These are phyloP conservation scores for Colletotrichum paranaense DNA, from an alignment of 2,329 filamentous ascomycete species.

Conservation along the genomic window DNA sequence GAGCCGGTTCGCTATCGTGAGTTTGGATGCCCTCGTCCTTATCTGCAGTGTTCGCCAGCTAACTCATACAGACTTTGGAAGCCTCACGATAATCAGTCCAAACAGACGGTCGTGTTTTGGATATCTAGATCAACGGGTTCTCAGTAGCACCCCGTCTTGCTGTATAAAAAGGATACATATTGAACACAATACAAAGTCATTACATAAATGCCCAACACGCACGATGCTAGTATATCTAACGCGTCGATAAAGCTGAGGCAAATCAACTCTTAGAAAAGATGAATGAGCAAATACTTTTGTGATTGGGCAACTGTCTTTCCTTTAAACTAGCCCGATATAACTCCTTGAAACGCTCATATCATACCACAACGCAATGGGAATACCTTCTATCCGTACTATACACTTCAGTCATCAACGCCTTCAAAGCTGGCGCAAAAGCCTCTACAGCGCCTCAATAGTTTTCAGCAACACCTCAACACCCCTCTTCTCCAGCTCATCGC, in stretches of 20 bases:
- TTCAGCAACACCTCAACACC: conserved; percentile 69
- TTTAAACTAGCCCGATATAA: not conserved
- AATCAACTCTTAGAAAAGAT: not conserved
- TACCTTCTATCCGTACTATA: not conserved
- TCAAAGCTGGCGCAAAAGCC: not conserved
- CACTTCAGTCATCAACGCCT: not conserved
- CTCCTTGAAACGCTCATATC: not conserved
- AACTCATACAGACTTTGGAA: not conserved
- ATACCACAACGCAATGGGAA: not conserved
- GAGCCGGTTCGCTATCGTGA: conserved; percentile 76
- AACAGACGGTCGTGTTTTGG: not conserved
- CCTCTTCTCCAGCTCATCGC: conserved; percentile 59
- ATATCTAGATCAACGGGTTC: not conserved
- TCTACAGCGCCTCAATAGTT: conserved; percentile 69
- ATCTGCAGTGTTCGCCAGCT: not conserved
- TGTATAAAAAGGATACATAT: not conserved
- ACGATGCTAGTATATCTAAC: not conserved
- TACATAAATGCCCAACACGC: not conserved
- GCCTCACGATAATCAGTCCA: not conserved
- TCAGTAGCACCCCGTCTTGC: not conserved
- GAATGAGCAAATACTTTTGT: not conserved
- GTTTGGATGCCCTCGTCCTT: not conserved
- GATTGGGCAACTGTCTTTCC: not conserved
- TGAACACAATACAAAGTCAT: not conserved
- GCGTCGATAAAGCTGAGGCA: not conserved